These are phyloP conservation scores for Sphagnum contortum DNA, from an alignment of 225 moss, liverwort and hornwort genomes.

Conservation along the genomic window DNA sequence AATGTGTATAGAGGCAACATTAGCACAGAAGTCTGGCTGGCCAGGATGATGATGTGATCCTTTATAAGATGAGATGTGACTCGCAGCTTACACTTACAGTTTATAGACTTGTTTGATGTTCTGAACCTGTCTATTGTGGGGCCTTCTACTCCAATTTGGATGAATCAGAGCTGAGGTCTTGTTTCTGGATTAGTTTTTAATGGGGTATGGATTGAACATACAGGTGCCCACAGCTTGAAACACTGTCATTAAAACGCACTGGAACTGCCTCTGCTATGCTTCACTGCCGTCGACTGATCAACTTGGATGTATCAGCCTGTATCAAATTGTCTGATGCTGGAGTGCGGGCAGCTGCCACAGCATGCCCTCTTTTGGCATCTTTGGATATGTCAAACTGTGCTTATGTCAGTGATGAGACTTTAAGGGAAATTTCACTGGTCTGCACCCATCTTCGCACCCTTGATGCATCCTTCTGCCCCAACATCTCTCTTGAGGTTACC, in stretches of 20 bases:
- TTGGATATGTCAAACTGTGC: conserved; percentile 84
- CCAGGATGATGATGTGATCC: too few species aligned
- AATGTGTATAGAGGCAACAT: too few species aligned
- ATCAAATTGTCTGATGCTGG: conserved; percentile 96
- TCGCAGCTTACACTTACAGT: too few species aligned
- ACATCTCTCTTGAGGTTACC: conserved; percentile 92
- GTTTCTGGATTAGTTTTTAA: too few species aligned
- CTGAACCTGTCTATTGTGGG: too few species aligned
- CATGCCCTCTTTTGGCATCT: conserved; percentile 74
- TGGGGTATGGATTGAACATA: not conserved
- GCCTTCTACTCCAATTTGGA: too few species aligned
- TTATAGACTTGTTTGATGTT: too few species aligned
- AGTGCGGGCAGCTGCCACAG: conserved; percentile 79
- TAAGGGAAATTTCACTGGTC: conserved; percentile 78
- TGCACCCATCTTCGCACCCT: conserved; percentile 75
- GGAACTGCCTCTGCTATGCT: conserved; percentile 85
- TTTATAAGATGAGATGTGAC: too few species aligned
- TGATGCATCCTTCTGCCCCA: conserved; percentile 89
- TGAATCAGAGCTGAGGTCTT: too few species aligned
- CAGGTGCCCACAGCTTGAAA: conserved; percentile 88
- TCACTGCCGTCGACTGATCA: conserved; percentile 73
- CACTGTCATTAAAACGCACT: conserved; percentile 72
- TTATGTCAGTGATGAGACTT: conserved; percentile 88
- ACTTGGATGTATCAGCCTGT: conserved; percentile 78
- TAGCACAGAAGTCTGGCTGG: too few species aligned